phyloP scores from a whole-genome alignment of 495 filamentous ascomycete species.

The Geopyxis carbonaria region DNA sequence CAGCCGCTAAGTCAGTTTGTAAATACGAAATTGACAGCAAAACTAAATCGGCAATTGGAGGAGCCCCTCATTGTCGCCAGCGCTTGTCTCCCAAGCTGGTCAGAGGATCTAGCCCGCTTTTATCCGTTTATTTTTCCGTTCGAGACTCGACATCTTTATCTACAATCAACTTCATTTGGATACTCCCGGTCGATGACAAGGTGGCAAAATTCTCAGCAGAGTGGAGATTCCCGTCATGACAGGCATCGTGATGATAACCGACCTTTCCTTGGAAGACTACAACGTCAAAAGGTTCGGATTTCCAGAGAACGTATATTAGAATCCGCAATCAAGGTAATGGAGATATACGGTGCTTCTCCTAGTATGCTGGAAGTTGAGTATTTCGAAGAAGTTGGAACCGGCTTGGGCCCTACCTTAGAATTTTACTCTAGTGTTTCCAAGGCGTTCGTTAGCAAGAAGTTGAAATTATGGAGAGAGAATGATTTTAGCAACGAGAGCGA shows the following conservation, averaged over 20 bases:
- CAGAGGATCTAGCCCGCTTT: slow-evolving; percentile 84
- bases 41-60: slow-evolving; percentile 90
- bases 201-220: slow-evolving; percentile 83
- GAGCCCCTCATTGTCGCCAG: slow-evolving; percentile 98
- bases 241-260: slow-evolving; percentile 65
- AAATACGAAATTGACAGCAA: slow-evolving; percentile 98
- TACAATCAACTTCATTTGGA: slow-evolving; percentile 95
- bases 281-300: slow-evolving; percentile 95
- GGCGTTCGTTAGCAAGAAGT: slow-evolving; percentile 91
- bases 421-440: slow-evolving; percentile 97
- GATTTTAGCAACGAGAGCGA: slow-evolving; percentile 61
- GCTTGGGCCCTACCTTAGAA: slow-evolving; percentile 87
- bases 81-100: slow-evolving; percentile 91
- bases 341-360: slow-evolving; percentile 86
- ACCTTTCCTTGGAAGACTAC: slow-evolving; percentile 80
- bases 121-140: slow-evolving; percentile 99
- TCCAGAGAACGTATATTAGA: slow-evolving; percentile 83
- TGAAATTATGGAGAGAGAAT: slow-evolving; percentile 89
- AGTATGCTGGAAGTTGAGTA: slow-evolving; percentile 97
- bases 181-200: slow-evolving; percentile 94
- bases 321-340: slow-evolving; percentile 98
- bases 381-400: slow-evolving; percentile 96
- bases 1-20: slow-evolving; percentile 92
- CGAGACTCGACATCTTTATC: slow-evolving; percentile 90
- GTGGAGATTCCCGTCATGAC: slow-evolving; percentile 61